Percentiles rank a stretch among this genome's conserved stretches.
phyloP scores from a whole-genome alignment of 2,329 filamentous ascomycete species.

The Plenodomus biglobosus region DNA sequence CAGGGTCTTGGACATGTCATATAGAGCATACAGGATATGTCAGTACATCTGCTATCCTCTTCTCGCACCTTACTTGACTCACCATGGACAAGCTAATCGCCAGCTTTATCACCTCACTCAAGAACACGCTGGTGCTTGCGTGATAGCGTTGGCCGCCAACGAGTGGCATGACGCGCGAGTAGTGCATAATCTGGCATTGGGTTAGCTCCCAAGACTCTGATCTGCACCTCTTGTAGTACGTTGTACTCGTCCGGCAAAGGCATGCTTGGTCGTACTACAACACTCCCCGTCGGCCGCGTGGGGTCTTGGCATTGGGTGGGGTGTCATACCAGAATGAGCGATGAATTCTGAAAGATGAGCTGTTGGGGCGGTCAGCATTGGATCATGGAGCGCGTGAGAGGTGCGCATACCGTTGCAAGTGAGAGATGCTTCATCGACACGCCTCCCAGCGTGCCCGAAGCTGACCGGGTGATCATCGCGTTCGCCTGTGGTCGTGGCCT shows the following conservation, averaged over 20 bases:
- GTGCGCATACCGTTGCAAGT: conserved; percentile 60
- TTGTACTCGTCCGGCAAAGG: not conserved
- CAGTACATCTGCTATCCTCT: not conserved
- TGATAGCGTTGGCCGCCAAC: conserved; percentile 84
- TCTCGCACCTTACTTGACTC: not conserved
- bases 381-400: not conserved
- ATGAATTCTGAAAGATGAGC: conserved; percentile 80
- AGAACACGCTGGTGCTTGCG: conserved; percentile 88
- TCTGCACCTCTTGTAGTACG: not conserved
- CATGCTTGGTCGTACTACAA: conserved; percentile 1
- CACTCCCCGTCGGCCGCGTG: conserved; percentile 4
- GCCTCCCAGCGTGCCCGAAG: conserved; percentile 46
- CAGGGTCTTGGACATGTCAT: conserved; percentile 78
- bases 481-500: not conserved
- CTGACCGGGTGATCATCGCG: conserved; percentile 11
- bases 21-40: conserved; percentile 58
- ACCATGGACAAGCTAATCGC: conserved; percentile 77
- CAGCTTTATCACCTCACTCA: conserved; percentile 91
- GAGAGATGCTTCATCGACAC: conserved; percentile 70
- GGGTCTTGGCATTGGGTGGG: conserved; percentile 5
- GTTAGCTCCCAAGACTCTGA: conserved; percentile 6
- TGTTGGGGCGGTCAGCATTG: conserved; percentile 43
- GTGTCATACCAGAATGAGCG: conserved; percentile 66
- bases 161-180: conserved; percentile 90
- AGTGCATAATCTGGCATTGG: conserved; percentile 75